phyloP scores from a whole-genome alignment of 352 stramenopile species.

The Phytopythium sindhum region DNA sequence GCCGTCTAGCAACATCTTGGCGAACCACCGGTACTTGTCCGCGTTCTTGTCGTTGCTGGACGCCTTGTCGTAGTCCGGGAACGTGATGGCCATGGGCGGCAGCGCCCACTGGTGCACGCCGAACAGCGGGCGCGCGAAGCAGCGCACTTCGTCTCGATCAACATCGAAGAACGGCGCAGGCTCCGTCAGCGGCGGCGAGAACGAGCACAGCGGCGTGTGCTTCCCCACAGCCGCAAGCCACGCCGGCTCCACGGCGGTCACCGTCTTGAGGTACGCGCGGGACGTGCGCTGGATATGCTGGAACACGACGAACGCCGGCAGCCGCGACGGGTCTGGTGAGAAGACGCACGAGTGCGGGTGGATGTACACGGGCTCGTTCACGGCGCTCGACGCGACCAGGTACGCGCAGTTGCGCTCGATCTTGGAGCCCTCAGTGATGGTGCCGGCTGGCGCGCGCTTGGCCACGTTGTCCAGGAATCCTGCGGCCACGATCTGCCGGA shows the following conservation, averaged over 20 bases:
- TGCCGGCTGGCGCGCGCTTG: slow-evolving; percentile 61
- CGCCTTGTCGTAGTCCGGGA: slow-evolving; percentile 30
- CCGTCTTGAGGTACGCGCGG: slow-evolving; percentile 94
- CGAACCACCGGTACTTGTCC: slow-evolving; percentile 76
- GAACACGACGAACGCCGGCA: slow-evolving; percentile 76
- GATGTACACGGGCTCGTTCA: slow-evolving; percentile 80
- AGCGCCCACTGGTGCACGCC: slow-evolving; percentile 66
- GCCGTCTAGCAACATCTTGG: slow-evolving; percentile 78
- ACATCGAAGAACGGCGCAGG: slow-evolving; percentile 60
- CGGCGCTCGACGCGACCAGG: slow-evolving; percentile 44
- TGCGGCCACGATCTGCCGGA: slow-evolving; percentile 75
- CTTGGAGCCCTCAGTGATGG: slow-evolving; percentile 76
- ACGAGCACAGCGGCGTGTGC: slow-evolving; percentile 70
- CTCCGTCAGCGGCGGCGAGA: slow-evolving; percentile 53
- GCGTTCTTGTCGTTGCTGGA: slow-evolving; percentile 36
- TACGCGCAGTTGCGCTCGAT: slow-evolving; percentile 84
- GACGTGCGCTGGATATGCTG: slow-evolving; percentile 74
- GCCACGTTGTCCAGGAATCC: slow-evolving; percentile 85
- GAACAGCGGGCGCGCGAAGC: slow-evolving; percentile 76
- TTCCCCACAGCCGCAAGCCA: slow-evolving; percentile 92
- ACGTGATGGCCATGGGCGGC: slow-evolving; percentile 53
- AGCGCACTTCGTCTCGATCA: slow-evolving; percentile 63
- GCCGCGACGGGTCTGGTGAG: slow-evolving; percentile 55
- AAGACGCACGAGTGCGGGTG: slow-evolving; percentile 84
- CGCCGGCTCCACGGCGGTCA: slow-evolving; percentile 96